Evolutionary conservation across 2,329 filamentous ascomycete species (phyloP).

Genomic region (Westerdykella ornata): DNA sequence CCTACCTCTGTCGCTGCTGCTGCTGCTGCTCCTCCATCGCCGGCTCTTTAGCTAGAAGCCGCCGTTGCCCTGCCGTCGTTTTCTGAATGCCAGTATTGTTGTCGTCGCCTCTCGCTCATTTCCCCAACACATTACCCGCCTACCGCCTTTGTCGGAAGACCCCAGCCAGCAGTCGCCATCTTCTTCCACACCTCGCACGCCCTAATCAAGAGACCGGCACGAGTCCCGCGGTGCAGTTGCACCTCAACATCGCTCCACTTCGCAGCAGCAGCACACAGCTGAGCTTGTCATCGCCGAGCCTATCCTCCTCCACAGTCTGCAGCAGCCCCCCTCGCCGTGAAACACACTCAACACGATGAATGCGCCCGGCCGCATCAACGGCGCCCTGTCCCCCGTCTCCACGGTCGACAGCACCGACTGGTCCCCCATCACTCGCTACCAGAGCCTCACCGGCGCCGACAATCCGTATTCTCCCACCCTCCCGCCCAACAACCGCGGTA

Average conservation of each 20-base stretch:
- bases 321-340: constrained; percentile 8
- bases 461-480: constrained; percentile 36
- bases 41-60: constrained; percentile 22
- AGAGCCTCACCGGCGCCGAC: constrained; percentile 29
- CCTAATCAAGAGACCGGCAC: too few relatives aligned
- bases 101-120: background rate
- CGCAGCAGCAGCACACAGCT: too few relatives aligned
- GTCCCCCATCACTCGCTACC: constrained; percentile 38
- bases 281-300: background rate
- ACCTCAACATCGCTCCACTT: too few relatives aligned
- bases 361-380: constrained; percentile 25
- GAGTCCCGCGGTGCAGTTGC: too few relatives aligned
- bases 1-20: constrained; percentile 3
- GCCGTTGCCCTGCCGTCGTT: constrained; percentile 10
- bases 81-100: too few relatives aligned
- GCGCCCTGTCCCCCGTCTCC: constrained; percentile 37
- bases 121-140: constrained; percentile 6
- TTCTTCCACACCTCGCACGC: background rate
- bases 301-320: background rate
- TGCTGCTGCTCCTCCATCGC: constrained; percentile 4
- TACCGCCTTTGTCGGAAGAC: constrained; percentile 8
- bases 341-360: constrained; percentile 26
- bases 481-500: constrained; percentile 29
- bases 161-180: constrained; percentile 6
- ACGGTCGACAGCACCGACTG: constrained; percentile 36